A percentile compares a stretch with the other conserved stretches of the same genome.
phyloP scores from a whole-genome alignment of 805 yeast genomes.

The Zygotorulaspora chibaensis region DNA sequence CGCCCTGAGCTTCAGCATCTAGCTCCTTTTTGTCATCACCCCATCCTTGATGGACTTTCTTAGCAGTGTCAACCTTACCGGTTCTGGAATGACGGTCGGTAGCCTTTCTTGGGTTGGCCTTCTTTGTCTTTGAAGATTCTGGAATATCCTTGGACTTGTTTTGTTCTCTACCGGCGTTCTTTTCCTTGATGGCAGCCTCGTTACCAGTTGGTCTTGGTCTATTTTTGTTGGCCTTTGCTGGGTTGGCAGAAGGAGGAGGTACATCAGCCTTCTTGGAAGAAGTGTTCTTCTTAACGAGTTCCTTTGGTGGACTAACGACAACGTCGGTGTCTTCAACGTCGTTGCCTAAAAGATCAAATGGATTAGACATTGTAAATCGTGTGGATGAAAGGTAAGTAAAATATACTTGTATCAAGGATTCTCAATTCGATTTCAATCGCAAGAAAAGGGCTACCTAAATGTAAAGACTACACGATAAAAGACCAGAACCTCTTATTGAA shows the following conservation, averaged over 20 bases:
- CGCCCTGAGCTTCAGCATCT: conserved; percentile 57
- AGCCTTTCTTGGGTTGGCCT: conserved; percentile 49
- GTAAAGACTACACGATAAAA: background rate
- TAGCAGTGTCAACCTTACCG: conserved; percentile 78
- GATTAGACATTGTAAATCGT: conserved; percentile 40
- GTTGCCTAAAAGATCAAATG: conserved; percentile 78
- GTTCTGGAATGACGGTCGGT: conserved; percentile 84
- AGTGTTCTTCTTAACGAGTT: conserved; percentile 74
- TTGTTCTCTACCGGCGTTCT: conserved; percentile 63
- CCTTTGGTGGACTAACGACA: conserved; percentile 56
- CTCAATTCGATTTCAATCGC: background rate
- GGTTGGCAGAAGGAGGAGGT: conserved; percentile 78
- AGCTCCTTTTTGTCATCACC: conserved; percentile 72
- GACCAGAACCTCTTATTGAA: background rate
- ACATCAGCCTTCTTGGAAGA: conserved; percentile 83
- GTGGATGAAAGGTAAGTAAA: background rate
- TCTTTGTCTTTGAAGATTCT: conserved; percentile 51
- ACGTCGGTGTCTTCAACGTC: conserved; percentile 78
- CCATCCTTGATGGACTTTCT: conserved; percentile 84
- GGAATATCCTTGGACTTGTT: conserved; percentile 48
- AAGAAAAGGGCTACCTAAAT: too few species aligned
- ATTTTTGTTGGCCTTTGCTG: conserved; percentile 70
- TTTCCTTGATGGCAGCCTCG: conserved; percentile 80
- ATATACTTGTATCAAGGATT: background rate
- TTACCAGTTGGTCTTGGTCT: conserved; percentile 73